Percentiles rank a stretch among this genome's conserved stretches.
phyloP scores from a whole-genome alignment of 768 basidiomycete species.

The Strobilomyces dryophilus region DNA sequence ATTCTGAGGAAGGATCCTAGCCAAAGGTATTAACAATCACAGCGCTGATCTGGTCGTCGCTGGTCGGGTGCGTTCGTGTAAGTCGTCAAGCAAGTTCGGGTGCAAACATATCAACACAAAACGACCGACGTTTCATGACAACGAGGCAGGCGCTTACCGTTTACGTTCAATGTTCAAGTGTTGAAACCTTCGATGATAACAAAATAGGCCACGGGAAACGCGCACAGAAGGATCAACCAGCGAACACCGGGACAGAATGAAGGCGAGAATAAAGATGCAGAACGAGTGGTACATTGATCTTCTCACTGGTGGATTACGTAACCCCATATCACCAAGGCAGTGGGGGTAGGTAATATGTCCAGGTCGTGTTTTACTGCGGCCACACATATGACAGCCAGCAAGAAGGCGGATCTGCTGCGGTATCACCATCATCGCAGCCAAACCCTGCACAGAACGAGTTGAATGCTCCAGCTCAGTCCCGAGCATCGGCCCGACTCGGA shows the following conservation, averaged over 20 bases:
- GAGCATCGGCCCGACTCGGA: not conserved
- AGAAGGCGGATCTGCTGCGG: not conserved
- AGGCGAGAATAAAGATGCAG: not conserved
- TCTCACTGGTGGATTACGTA: not conserved
- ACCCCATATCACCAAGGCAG: not conserved
- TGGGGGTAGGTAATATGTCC: not conserved
- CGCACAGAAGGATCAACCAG: not conserved
- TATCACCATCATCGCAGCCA: too few relatives aligned
- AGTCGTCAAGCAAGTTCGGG: constrained; percentile 27
- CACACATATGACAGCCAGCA: not conserved
- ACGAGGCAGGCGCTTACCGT: constrained; percentile 17
- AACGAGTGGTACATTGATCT: not conserved
- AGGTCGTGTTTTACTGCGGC: not conserved
- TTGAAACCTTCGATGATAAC: not conserved
- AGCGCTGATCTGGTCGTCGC: constrained; percentile 15
- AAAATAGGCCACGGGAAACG: not conserved
- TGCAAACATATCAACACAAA: constrained; percentile 33
- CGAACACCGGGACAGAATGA: not conserved
- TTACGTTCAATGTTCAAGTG: not conserved
- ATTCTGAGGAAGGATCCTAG: constrained; percentile 10
- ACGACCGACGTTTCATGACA: constrained; percentile 13
- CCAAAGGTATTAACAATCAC: constrained; percentile 15
- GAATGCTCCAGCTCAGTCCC: not conserved
- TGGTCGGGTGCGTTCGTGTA: constrained; percentile 15
- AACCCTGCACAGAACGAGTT: not conserved